Evolutionary conservation across 164 flowering plant species (phyloP), one percentile per base, ranked within the genome.

Genomic region (Umbellularia californica): DNA sequence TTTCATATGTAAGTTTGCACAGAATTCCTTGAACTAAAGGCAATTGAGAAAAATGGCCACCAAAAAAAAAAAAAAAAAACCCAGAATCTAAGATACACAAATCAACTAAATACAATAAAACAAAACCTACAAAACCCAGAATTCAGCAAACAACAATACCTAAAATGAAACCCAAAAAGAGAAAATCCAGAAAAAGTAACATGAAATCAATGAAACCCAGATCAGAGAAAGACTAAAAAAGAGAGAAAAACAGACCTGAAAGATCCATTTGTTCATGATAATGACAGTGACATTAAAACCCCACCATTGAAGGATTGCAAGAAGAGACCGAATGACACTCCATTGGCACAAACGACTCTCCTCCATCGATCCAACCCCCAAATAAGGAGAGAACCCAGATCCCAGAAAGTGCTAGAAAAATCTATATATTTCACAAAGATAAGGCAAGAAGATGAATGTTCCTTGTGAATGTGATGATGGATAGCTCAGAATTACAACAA

Each of bases 261-360:
- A 96, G 94, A 96, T 96, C 99, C 99, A 96, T 74, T 96, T 96
- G 89, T 96, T 96, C 89, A 87, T 92, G 86, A 95, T 91, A 69
- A 95, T 93, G 50, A 95, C 99, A 58, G 99, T 88, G 65, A 95
- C 99, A 80, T 95, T 95, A 82, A 92, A 95, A 71, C 79, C 86
- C 99, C 99, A 96, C 99, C 99, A 96, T 72, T 94, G 99, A 33
- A 94, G 69, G 50, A 96, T 94, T 2, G 98, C 93, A 19, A 96
- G 82, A 22, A 96, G 80, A 74, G 99, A 83, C 83, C 98, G 86
- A 76, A 93, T 62, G 69, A 86, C 87, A 73, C 75, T 81, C 98
- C 99, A 93, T 78, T 88, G 84, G 62, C 83, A 87, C 78, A 86
- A 22, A 74, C 47, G 0, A 50, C 82, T 80, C 79, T 91, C 98